Conservation (phyloP, 2,329 filamentous ascomycete genomes). For the Phialophora chinensis region DNA sequence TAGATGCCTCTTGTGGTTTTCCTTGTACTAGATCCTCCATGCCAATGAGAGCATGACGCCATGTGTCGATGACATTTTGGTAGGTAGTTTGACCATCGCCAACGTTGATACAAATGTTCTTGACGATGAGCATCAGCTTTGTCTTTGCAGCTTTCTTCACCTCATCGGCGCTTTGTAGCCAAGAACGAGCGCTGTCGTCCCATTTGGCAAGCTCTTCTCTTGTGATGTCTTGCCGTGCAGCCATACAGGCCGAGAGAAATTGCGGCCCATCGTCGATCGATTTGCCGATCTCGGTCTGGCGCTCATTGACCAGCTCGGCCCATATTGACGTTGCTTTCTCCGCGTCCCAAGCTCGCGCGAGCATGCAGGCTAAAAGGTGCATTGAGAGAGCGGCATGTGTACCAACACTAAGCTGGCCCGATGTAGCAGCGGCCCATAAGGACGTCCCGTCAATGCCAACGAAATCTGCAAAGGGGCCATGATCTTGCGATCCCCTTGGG, state of each 20-base stretch:
- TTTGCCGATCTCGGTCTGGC: conserved; percentile 29
- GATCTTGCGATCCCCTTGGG: conserved; percentile 2
- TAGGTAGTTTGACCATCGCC: conserved; percentile 36
- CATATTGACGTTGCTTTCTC: conserved; percentile 43
- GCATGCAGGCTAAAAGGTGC: conserved; percentile 45
- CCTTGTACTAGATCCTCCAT: conserved; percentile 43
- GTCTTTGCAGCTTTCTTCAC: conserved; percentile 40
- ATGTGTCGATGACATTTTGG: conserved; percentile 42
- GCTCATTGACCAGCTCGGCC: conserved; percentile 40
- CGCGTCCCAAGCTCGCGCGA: conserved; percentile 40
- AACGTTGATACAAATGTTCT: conserved; percentile 41
- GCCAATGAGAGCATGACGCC: conserved; percentile 40
- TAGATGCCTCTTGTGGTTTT: conserved; percentile 38
- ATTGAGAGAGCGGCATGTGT: conserved; percentile 39
- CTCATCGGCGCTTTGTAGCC: conserved; percentile 45
- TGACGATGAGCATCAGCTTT: conserved; percentile 42
- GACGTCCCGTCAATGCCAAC: conserved; percentile 44
- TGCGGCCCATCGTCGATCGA: conserved; percentile 3
- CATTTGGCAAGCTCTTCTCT: conserved; percentile 44
- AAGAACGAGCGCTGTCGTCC: conserved; percentile 49
- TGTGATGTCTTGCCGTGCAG: conserved; percentile 32
- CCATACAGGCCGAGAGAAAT: conserved; percentile 15
- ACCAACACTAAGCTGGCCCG: conserved; percentile 31
- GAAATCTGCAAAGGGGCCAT: conserved; percentile 40
- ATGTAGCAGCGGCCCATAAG: conserved; percentile 50